A percentile compares a stretch with the other conserved stretches of the same genome.
Conservation (phyloP, 768 basidiomycete species). For the Pluteus cervinus region DNA sequence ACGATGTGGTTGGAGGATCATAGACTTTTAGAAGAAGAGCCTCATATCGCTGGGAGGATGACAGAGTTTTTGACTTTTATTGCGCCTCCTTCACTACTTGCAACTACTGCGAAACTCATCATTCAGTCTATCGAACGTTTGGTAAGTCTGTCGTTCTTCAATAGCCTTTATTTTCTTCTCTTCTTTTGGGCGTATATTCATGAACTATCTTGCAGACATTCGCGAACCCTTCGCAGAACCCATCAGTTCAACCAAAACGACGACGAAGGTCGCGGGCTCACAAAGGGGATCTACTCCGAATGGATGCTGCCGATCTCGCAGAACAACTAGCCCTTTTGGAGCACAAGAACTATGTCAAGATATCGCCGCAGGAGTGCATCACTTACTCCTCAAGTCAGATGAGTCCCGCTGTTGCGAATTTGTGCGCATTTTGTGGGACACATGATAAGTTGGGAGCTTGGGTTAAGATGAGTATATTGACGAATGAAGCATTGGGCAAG, state of each 20-base stretch:
- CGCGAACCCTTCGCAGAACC: constrained; percentile 20
- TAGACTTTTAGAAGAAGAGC: constrained; percentile 58
- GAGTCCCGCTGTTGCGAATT: constrained; percentile 31
- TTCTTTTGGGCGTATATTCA: constrained; percentile 3
- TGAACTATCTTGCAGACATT: constrained; percentile 31
- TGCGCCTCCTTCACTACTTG: constrained; percentile 32
- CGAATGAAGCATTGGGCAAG: constrained; percentile 40
- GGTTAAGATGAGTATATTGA: constrained; percentile 62
- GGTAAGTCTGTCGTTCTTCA: no score
- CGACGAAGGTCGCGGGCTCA: constrained; percentile 42
- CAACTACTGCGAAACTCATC: constrained; percentile 40
- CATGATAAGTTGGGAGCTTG: constrained; percentile 60
- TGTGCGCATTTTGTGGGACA: constrained; percentile 49
- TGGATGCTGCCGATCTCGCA: constrained; percentile 67
- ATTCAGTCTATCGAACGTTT: constrained; percentile 47
- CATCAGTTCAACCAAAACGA: constrained; percentile 23
- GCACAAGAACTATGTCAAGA: constrained; percentile 58
- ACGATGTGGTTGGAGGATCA: constrained; percentile 59
- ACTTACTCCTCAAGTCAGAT: constrained; percentile 43
- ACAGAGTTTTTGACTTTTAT: constrained; percentile 48
- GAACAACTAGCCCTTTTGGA: constrained; percentile 81
- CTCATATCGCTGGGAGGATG: constrained; percentile 49
- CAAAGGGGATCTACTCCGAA: constrained; percentile 56
- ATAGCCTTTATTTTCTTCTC: constrained; percentile 1
- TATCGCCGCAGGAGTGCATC: constrained; percentile 72